Percentiles rank a stretch among this genome's conserved stretches.
Conservation (phyloP, 352 stramenopile genomes). For the Blastocystis hominis region DNA sequence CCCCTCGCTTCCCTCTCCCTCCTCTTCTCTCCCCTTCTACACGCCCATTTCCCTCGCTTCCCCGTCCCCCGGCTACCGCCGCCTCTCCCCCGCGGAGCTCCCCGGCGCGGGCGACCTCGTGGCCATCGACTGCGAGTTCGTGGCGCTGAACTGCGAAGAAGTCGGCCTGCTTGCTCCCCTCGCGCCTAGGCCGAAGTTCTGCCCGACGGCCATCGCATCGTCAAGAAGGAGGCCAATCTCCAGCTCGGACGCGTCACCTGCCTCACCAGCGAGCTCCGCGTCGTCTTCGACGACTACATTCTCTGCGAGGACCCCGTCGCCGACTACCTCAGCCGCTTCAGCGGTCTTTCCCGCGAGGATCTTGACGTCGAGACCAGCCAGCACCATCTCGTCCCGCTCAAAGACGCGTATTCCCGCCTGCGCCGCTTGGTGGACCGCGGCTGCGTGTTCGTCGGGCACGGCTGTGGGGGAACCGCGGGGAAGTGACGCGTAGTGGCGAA, state of each 20-base stretch:
- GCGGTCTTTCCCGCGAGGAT: slow-evolving; percentile 71
- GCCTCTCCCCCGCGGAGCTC: slow-evolving; percentile 58
- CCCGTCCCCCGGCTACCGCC: not conserved
- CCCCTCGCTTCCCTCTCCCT: not conserved
- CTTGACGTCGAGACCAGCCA: slow-evolving; percentile 68
- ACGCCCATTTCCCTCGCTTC: not conserved
- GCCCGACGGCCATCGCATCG: slow-evolving; percentile 68
- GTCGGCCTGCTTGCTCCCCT: not conserved
- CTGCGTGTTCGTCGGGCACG: slow-evolving; percentile 64
- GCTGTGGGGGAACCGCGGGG: not conserved
- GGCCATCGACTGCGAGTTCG: slow-evolving; percentile 75
- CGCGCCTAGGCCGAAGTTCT: slow-evolving; percentile 18
- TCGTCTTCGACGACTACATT: slow-evolving; percentile 79
- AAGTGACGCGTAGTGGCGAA: slow-evolving; percentile 72
- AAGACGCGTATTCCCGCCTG: slow-evolving; percentile 75
- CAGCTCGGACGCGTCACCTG: slow-evolving; percentile 72
- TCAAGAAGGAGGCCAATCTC: slow-evolving; percentile 70
- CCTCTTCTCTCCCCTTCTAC: slow-evolving; percentile 32
- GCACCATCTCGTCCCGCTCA: slow-evolving; percentile 72
- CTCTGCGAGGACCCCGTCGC: slow-evolving; percentile 73
- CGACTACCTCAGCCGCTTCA: slow-evolving; percentile 80
- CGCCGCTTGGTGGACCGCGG: slow-evolving; percentile 71
- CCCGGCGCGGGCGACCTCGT: slow-evolving; percentile 68
- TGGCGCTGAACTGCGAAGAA: slow-evolving; percentile 63
- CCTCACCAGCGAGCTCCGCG: slow-evolving; percentile 67